phyloP scores from a whole-genome alignment of 129 eudicot species.

The Centrapalus pauciflorus region DNA sequence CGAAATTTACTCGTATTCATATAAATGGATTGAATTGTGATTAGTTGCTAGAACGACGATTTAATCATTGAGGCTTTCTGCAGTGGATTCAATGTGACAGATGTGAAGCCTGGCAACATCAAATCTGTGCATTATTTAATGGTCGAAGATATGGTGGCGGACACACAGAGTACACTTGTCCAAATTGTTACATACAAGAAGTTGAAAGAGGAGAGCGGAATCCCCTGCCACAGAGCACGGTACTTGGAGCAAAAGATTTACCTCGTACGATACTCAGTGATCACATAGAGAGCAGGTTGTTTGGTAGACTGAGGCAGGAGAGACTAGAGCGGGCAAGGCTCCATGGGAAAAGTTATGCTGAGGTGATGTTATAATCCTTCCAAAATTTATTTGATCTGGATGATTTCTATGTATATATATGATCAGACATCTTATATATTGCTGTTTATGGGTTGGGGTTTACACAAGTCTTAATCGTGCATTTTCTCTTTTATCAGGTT shows the following conservation, averaged over 20 bases:
- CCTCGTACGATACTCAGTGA: conserved; percentile 89
- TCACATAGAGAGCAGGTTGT: conserved; percentile 75
- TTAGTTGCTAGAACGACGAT: neutral
- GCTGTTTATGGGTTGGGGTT: too few relatives aligned
- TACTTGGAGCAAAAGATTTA: conserved; percentile 96
- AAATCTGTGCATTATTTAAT: conserved; percentile 91
- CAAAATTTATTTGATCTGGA: neutral
- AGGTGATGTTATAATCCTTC: conserved; percentile 40
- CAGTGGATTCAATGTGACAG: conserved; percentile 99
- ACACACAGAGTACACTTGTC: conserved; percentile 94
- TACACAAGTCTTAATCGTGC: neutral
- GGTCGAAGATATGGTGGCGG: conserved; percentile 95
- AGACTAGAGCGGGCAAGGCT: conserved; percentile 72
- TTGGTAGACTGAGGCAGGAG: conserved; percentile 61
- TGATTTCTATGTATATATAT: neutral
- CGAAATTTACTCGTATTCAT: too few relatives aligned
- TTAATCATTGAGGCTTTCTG: conserved; percentile 29
- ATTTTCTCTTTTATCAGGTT: conserved; percentile 42
- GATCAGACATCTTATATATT: conserved; percentile 2
- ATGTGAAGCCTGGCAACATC: conserved; percentile 99
- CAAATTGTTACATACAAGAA: conserved; percentile 81
- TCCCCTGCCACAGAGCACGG: conserved; percentile 89
- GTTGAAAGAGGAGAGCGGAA: conserved; percentile 89
- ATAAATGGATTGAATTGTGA: too few relatives aligned
- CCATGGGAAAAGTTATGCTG: conserved; percentile 72